These are phyloP conservation scores for Sporisorium sorghi DNA, from an alignment of 1,284 basidiomycete species.

Conservation along the genomic window DNA sequence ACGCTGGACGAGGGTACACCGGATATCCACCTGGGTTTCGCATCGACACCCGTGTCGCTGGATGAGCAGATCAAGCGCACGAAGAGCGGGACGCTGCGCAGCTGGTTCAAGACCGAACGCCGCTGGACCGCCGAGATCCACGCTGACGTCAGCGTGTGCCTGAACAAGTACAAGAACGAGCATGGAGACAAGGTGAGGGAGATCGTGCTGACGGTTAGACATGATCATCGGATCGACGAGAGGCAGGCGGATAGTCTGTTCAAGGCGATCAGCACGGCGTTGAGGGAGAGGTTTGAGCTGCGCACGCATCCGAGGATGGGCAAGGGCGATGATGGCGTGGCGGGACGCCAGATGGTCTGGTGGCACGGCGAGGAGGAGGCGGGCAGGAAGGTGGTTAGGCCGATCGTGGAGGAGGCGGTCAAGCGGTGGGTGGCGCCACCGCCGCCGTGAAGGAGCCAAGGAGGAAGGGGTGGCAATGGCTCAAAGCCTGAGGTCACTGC, in stretches of 20 bases:
- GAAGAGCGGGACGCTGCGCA: constrained; percentile 31
- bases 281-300: constrained; percentile 33
- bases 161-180: constrained; percentile 54
- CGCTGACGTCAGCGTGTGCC: constrained; percentile 53
- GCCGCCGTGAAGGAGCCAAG: too few relatives aligned
- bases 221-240: constrained; percentile 43
- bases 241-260: constrained; percentile 56
- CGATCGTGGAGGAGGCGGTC: constrained; percentile 61
- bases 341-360: constrained; percentile 53
- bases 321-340: neutral
- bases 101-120: constrained; percentile 65
- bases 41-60: constrained; percentile 67
- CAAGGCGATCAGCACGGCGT: constrained; percentile 26
- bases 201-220: constrained; percentile 52
- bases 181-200: constrained; percentile 30
- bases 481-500: too few relatives aligned
- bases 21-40: constrained; percentile 67
- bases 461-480: too few relatives aligned
- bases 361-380: constrained; percentile 35
- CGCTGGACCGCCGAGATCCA: constrained; percentile 59
- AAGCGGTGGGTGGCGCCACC: constrained; percentile 42
- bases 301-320: constrained; percentile 20
- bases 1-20: constrained; percentile 61
- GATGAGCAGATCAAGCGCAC: constrained; percentile 67
- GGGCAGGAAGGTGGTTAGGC: constrained; percentile 58